Conservation (phyloP, 2,329 filamentous ascomycete genomes). For the Ramichloridium luteum region DNA sequence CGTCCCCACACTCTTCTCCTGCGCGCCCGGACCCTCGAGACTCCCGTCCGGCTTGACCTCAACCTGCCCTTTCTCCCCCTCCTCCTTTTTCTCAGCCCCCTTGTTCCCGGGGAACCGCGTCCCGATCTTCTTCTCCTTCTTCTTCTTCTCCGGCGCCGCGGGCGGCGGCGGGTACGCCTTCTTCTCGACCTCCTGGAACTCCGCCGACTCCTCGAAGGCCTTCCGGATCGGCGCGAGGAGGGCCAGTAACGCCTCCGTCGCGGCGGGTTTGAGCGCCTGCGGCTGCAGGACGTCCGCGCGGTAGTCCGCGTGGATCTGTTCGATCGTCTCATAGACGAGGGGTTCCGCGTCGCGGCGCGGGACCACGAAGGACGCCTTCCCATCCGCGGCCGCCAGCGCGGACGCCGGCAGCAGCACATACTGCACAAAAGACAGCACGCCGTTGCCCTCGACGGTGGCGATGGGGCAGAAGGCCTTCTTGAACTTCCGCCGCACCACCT, state of each 20-base stretch:
- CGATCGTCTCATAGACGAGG: constrained; percentile 65
- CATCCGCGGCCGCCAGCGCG: constrained; percentile 42
- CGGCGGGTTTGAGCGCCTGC: constrained; percentile 76
- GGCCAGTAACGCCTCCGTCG: constrained; percentile 58
- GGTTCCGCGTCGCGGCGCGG: constrained; percentile 55
- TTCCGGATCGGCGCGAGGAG: constrained; percentile 67
- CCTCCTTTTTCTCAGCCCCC: constrained; percentile 13
- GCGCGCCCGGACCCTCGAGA: constrained; percentile 32
- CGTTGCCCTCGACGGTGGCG: constrained; percentile 69
- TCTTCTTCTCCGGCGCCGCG: constrained; percentile 53
- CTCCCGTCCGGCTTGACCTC: constrained; percentile 35
- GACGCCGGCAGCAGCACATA: constrained; percentile 71
- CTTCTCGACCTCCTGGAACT: constrained; percentile 67
- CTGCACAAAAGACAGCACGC: constrained; percentile 74
- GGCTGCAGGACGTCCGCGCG: constrained; percentile 55
- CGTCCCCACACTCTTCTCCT: constrained; percentile 30
- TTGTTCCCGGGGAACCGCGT: constrained; percentile 45
- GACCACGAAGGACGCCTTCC: constrained; percentile 52
- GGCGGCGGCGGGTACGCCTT: constrained; percentile 69
- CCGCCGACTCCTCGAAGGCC: constrained; percentile 55
- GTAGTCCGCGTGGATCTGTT: constrained; percentile 70
- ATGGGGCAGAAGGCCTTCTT: constrained; percentile 73
- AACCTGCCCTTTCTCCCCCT: constrained; percentile 18
- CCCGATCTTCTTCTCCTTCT: constrained; percentile 62
- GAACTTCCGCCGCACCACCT: constrained; percentile 67